Conservation (phyloP, 1,284 basidiomycete genomes). For the Microbotryomycetes sp. region DNA sequence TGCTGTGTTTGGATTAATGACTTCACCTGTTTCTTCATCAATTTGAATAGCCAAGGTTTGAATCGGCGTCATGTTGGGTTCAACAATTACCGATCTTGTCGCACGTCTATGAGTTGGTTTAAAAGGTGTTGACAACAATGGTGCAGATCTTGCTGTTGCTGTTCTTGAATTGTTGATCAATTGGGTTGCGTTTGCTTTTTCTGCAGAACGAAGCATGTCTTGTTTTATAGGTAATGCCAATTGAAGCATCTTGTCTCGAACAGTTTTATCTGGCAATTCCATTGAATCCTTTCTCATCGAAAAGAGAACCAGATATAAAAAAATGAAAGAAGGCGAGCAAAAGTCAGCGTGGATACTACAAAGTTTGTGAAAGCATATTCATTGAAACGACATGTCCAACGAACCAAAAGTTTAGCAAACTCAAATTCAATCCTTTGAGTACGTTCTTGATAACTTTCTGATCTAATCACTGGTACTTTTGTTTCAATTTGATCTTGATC, state of each 20-base stretch:
- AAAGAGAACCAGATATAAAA: not conserved
- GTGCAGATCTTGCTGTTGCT: not conserved
- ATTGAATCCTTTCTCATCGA: constrained; percentile 18
- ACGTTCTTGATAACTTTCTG: constrained; percentile 14
- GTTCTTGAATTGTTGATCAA: too few relatives aligned
- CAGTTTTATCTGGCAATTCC: constrained; percentile 24
- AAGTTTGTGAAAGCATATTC: not conserved
- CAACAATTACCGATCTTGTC: not conserved
- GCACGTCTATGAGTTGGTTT: not conserved
- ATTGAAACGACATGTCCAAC: not conserved
- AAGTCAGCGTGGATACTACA: not conserved
- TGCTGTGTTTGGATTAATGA: too few relatives aligned
- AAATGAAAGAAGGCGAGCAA: too few relatives aligned
- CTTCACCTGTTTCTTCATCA: not conserved
- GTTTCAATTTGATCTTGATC: not conserved
- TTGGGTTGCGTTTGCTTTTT: not conserved
- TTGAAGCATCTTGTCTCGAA: constrained; percentile 25
- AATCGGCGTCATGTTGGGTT: not conserved
- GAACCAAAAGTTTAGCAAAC: constrained; percentile 22
- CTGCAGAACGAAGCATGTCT: constrained; percentile 26
- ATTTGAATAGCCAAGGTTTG: not conserved
- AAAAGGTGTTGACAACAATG: too few relatives aligned
- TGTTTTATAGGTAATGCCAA: constrained; percentile 26
- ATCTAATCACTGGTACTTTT: not conserved
- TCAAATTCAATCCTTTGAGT: constrained; percentile 12